Conservation (phyloP, 1,139 yeast genomes). For the Yamadazyma jaroonii region DNA sequence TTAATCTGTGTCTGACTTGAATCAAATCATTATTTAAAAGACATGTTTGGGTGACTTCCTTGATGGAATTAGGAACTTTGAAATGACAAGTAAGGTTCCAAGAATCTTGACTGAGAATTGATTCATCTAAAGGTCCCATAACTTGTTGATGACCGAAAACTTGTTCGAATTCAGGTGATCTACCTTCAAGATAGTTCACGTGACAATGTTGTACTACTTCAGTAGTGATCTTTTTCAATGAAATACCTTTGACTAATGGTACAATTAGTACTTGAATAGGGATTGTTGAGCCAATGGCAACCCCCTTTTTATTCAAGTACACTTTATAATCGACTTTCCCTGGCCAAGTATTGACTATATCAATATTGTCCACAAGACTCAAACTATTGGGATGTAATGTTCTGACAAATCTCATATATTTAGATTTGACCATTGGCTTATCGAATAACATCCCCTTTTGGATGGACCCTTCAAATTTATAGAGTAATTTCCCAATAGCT, state of each 20-base stretch:
- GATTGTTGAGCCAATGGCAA: conserved; percentile 57
- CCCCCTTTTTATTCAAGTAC: conserved; percentile 51
- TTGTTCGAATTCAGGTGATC: conserved; percentile 44
- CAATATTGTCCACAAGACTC: conserved; percentile 52
- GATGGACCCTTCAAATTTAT: conserved; percentile 52
- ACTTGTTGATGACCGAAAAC: conserved; percentile 29
- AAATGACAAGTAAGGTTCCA: conserved; percentile 51
- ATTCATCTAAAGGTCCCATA: conserved; percentile 15
- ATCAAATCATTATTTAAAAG: conserved; percentile 46
- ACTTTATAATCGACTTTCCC: conserved; percentile 65
- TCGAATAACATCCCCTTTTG: conserved; percentile 49
- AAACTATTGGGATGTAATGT: conserved; percentile 53
- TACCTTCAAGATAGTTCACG: conserved; percentile 34
- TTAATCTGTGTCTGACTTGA: conserved; percentile 59
- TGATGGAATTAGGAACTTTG: conserved; percentile 51
- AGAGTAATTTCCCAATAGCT: conserved; percentile 52
- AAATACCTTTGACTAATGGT: conserved; percentile 59
- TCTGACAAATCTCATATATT: conserved; percentile 39
- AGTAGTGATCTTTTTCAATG: conserved; percentile 44
- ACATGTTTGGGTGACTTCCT: conserved; percentile 58
- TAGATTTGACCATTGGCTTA: conserved; percentile 35
- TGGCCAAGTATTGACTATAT: conserved; percentile 63
- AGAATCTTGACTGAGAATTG: conserved; percentile 38
- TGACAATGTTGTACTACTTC: conserved; percentile 53
- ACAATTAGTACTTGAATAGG: conserved; percentile 53